Conservation (phyloP, 371 early-diverging fungal genomes). For the Syncephalastrum racemosum region DNA sequence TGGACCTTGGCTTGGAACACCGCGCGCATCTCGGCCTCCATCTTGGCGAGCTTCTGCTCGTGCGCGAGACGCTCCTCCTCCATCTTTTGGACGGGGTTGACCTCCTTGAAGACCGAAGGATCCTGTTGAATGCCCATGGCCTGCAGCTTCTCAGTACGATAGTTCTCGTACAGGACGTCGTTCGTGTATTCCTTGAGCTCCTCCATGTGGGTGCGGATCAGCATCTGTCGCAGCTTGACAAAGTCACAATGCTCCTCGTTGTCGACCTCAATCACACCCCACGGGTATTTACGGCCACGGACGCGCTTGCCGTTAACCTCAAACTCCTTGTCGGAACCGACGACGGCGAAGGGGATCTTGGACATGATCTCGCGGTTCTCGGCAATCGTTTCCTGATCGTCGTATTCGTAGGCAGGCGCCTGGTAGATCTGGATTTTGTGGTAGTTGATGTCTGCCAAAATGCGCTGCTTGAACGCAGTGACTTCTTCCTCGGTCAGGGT, state of each 20-base stretch:
- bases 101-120: slow-evolving; percentile 78
- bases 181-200: slow-evolving; percentile 93
- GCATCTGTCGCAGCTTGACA: slow-evolving; percentile 91
- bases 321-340: slow-evolving; percentile 92
- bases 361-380: slow-evolving; percentile 94
- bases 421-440: slow-evolving; percentile 95
- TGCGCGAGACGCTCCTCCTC: slow-evolving; percentile 93
- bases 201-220: slow-evolving; percentile 89
- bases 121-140: slow-evolving; percentile 85
- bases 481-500: slow-evolving; percentile 97
- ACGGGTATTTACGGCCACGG: slow-evolving; percentile 93
- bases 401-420: slow-evolving; percentile 88
- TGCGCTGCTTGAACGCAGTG: slow-evolving; percentile 87
- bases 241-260: slow-evolving; percentile 93
- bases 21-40: slow-evolving; percentile 97
- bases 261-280: slow-evolving; percentile 96
- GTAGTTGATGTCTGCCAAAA: slow-evolving; percentile 89
- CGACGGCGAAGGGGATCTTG: slow-evolving; percentile 96
- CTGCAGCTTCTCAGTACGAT: slow-evolving; percentile 87
- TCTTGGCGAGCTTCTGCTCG: slow-evolving; percentile 94
- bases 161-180: slow-evolving; percentile 94
- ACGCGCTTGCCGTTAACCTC: slow-evolving; percentile 83
- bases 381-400: slow-evolving; percentile 91
- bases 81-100: slow-evolving; percentile 87
- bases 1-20: slow-evolving; percentile 98